phyloP scores from a whole-genome alignment of 352 stramenopile genomes.

The Phytophthora pisi region DNA sequence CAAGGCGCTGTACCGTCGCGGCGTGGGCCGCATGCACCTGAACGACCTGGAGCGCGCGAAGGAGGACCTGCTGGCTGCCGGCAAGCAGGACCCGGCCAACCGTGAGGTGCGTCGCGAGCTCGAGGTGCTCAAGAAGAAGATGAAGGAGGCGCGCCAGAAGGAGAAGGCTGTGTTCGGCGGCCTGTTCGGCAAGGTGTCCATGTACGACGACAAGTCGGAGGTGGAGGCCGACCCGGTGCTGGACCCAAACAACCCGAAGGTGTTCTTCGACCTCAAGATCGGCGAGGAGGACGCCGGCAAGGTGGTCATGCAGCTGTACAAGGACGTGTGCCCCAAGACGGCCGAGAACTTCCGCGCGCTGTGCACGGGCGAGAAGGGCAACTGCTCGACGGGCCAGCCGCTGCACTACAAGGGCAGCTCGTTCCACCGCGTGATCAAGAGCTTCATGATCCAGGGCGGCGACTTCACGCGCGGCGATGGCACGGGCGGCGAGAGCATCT shows the following conservation, averaged over 20 bases:
- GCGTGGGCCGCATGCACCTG: constrained; percentile 80
- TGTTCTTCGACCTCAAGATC: constrained; percentile 98
- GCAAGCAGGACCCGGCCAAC: constrained; percentile 83
- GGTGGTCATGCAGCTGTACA: constrained; percentile 96
- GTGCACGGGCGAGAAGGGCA: constrained; percentile 98
- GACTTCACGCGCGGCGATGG: constrained; percentile 97
- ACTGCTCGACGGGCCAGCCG: constrained; percentile 74
- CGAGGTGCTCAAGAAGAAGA: constrained; percentile 80
- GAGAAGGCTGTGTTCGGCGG: constrained; percentile 97
- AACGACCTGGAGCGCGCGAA: constrained; percentile 89
- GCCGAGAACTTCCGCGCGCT: constrained; percentile 98
- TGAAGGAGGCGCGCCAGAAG: constrained; percentile 93
- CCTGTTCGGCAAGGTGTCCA: constrained; percentile 95
- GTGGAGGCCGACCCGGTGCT: constrained; percentile 65
- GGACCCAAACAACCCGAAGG: constrained; percentile 94
- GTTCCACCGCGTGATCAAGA: constrained; percentile 98
- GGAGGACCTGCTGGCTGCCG: constrained; percentile 85
- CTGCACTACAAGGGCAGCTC: constrained; percentile 98
- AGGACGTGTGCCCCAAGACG: constrained; percentile 96
- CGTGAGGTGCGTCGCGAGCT: constrained; percentile 82
- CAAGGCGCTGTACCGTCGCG: constrained; percentile 88
- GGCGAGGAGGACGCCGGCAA: constrained; percentile 88
- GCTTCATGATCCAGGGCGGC: constrained; percentile 95
- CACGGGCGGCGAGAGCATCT: constrained; percentile 95
- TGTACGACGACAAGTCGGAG: constrained; percentile 97